Percentiles rank a stretch among this genome's conserved stretches.
phyloP scores from a whole-genome alignment of 805 yeast genomes.

The Saccharomycopsis vini region DNA sequence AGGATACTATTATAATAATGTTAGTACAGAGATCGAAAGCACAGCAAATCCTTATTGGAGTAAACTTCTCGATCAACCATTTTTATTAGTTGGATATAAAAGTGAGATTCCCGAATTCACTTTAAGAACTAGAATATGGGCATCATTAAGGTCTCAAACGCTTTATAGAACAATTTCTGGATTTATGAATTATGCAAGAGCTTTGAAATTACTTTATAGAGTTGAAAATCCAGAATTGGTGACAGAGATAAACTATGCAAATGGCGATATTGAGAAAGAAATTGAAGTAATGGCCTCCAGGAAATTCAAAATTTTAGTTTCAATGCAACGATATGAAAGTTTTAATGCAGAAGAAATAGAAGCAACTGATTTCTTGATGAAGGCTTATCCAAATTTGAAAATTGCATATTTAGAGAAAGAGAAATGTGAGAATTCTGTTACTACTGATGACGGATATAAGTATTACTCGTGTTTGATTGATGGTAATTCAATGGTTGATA shows the following conservation, averaged over 20 bases:
- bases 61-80: constrained; percentile 57
- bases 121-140: constrained; percentile 96
- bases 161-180: constrained; percentile 95
- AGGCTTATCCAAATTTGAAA: constrained; percentile 79
- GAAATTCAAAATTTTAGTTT: constrained; percentile 71
- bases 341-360: constrained; percentile 69
- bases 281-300: constrained; percentile 68
- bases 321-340: constrained; percentile 76
- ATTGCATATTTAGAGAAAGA: constrained; percentile 94
- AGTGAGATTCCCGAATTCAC: constrained; percentile 96
- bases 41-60: constrained; percentile 11
- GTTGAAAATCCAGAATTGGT: constrained; percentile 93
- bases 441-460: constrained; percentile 48
- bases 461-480: constrained; percentile 72
- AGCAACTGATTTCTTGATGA: constrained; percentile 69
- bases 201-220: constrained; percentile 85
- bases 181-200: constrained; percentile 96
- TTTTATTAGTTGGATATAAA: constrained; percentile 94
- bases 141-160: constrained; percentile 94
- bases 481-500: constrained; percentile 68
- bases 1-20: constrained; percentile 9
- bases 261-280: constrained; percentile 54
- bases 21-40: constrained; percentile 38
- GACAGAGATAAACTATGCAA: constrained; percentile 68
- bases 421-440: constrained; percentile 74